Conservation (phyloP, 352 stramenopile species). For the Pythium sp. region DNA sequence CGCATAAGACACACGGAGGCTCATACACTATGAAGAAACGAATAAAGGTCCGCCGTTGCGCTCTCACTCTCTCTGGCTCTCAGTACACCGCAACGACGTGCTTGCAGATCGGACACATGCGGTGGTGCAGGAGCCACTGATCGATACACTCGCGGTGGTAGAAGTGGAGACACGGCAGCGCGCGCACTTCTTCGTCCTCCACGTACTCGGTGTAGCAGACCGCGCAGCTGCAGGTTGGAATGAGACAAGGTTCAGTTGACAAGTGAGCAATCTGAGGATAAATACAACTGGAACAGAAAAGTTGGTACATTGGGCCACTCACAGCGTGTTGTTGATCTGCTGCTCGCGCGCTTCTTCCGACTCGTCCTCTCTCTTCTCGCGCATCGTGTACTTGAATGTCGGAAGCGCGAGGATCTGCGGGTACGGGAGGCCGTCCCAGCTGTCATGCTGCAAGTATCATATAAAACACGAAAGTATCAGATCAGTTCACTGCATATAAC, state of each 20-base stretch:
- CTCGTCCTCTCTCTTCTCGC: constrained; percentile 26
- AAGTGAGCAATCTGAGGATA: neutral
- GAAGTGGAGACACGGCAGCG: constrained; percentile 84
- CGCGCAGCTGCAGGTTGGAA: constrained; percentile 36
- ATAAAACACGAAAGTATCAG: neutral
- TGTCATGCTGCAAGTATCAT: constrained; percentile 35
- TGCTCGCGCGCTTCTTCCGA: constrained; percentile 22
- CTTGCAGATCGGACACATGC: constrained; percentile 86
- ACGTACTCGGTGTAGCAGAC: constrained; percentile 84
- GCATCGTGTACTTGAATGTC: constrained; percentile 72
- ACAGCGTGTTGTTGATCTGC: constrained; percentile 63
- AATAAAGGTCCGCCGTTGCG: neutral
- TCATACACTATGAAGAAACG: neutral
- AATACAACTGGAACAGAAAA: neutral
- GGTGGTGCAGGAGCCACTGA: constrained; percentile 85
- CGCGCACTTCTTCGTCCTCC: constrained; percentile 70
- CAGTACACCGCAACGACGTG: constrained; percentile 80
- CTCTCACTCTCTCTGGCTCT: neutral
- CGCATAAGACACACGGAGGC: neutral
- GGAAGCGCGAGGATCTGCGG: constrained; percentile 78
- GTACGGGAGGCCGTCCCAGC: constrained; percentile 75
- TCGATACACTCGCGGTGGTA: constrained; percentile 91
- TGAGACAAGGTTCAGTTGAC: neutral
- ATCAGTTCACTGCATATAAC: neutral
- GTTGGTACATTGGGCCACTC: constrained; percentile 1